Evolutionary conservation across 2,329 filamentous ascomycete species (phyloP).

Genomic region (Xylariaceae sp.): DNA sequence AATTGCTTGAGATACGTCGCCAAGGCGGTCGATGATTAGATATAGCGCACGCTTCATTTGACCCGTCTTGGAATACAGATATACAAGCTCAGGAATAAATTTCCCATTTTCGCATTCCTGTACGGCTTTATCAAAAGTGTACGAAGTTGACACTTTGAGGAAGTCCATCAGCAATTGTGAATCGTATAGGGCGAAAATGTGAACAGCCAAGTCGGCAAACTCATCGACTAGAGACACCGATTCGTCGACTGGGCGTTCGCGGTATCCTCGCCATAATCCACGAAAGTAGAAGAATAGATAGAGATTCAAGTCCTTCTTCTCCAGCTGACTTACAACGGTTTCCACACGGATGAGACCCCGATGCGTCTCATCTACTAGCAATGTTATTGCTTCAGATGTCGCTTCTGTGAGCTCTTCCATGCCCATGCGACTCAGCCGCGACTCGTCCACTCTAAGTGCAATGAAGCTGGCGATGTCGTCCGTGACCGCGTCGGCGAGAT

Average conservation of each 20-base stretch:
- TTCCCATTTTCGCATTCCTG: slow-evolving; percentile 75
- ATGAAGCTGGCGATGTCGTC: slow-evolving; percentile 91
- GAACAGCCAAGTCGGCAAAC: slow-evolving; percentile 82
- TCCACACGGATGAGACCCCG: slow-evolving; percentile 78
- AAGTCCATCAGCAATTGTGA: slow-evolving; percentile 80
- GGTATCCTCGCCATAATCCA: slow-evolving; percentile 71
- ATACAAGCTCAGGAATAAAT: slow-evolving; percentile 91
- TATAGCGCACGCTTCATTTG: slow-evolving; percentile 88
- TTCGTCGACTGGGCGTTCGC: slow-evolving; percentile 55
- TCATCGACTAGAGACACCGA: slow-evolving; percentile 71
- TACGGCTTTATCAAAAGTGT: slow-evolving; percentile 77
- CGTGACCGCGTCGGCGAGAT: slow-evolving; percentile 81
- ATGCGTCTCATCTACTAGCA: slow-evolving; percentile 87
- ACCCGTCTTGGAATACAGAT: slow-evolving; percentile 90
- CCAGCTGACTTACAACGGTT: slow-evolving; percentile 74
- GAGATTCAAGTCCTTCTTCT: slow-evolving; percentile 60
- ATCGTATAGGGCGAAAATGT: slow-evolving; percentile 82
- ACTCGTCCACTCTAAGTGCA: slow-evolving; percentile 74
- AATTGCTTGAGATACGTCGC: slow-evolving; percentile 88
- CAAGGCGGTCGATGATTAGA: slow-evolving; percentile 89
- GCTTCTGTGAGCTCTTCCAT: slow-evolving; percentile 70
- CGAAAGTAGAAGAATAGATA: slow-evolving; percentile 93
- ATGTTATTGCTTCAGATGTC: slow-evolving; percentile 75
- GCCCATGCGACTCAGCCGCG: slow-evolving; percentile 62
- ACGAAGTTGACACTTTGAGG: slow-evolving; percentile 76